These are phyloP conservation scores for Cucurbita maxima DNA, from an alignment of 306 rosid species.

Conservation along the genomic window DNA sequence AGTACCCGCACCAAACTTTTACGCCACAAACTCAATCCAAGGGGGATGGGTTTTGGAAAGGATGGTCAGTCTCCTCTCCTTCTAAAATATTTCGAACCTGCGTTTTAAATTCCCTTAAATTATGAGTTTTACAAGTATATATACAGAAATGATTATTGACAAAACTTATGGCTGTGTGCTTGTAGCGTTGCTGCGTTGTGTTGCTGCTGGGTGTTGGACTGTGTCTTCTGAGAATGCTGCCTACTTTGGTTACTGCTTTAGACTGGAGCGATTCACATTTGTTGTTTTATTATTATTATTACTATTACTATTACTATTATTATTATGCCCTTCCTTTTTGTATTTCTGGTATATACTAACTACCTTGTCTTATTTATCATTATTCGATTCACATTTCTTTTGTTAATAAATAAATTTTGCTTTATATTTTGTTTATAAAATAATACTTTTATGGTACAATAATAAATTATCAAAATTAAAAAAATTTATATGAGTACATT, in stretches of 20 bases:
- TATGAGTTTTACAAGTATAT: no score
- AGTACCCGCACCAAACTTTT: background rate
- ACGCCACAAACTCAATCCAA: background rate
- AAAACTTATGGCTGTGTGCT: background rate
- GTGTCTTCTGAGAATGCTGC: background rate
- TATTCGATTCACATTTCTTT: background rate
- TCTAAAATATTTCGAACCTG: background rate
- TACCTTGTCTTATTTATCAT: background rate
- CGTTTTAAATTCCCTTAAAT: no score
- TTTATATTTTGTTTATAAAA: no score
- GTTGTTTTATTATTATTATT: background rate
- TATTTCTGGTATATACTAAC: background rate
- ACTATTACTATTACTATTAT: background rate
- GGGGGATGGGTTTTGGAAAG: constrained; percentile 11
- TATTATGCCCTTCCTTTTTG: background rate
- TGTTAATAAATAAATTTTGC: background rate
- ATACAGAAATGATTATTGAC: no score
- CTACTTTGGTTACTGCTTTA: background rate
- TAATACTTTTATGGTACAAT: no score
- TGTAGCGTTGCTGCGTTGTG: constrained; percentile 10
- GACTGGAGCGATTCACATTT: background rate
- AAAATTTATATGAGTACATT: no score
- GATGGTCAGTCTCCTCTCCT: background rate
- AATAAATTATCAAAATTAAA: no score
- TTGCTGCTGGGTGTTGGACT: constrained; percentile 15